These are phyloP conservation scores for Cucurbita maxima DNA, from an alignment of 306 rosid genomes.

Conservation along the genomic window DNA sequence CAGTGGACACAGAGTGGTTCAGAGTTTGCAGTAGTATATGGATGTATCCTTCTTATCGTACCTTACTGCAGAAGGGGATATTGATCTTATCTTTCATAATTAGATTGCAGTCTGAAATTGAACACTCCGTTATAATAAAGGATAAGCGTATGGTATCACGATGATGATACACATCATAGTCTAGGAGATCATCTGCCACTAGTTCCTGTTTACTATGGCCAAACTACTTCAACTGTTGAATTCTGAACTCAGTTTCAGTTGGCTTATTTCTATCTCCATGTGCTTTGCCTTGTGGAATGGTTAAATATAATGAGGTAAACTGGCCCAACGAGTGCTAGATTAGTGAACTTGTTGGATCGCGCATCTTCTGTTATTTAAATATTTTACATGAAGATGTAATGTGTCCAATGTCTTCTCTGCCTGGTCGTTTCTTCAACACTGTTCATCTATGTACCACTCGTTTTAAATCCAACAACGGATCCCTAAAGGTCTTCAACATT, in stretches of 20 bases:
- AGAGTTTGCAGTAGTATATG: slow-evolving; percentile 85
- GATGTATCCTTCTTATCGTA: slow-evolving; percentile 63
- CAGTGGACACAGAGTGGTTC: slow-evolving; percentile 78
- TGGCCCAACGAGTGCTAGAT: neutral
- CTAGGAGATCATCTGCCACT: neutral
- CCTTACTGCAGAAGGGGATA: neutral
- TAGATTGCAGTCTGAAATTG: neutral
- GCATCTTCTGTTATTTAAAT: neutral
- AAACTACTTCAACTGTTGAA: neutral
- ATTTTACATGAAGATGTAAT: neutral
- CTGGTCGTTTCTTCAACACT: neutral
- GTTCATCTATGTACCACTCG: neutral
- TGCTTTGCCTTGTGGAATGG: neutral
- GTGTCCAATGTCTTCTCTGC: neutral
- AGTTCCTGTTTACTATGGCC: neutral
- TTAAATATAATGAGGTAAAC: neutral
- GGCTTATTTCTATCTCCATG: neutral
- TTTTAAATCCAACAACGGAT: neutral
- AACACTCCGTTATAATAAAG: neutral
- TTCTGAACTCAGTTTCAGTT: neutral
- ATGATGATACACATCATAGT: neutral
- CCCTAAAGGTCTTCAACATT: neutral
- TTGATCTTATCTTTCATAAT: neutral
- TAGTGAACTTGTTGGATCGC: neutral
- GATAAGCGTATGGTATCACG: neutral